Base-by-base conservation (phyloP, 2,329 filamentous ascomycete genomes). In the Fusarium veterinarium region DNA sequence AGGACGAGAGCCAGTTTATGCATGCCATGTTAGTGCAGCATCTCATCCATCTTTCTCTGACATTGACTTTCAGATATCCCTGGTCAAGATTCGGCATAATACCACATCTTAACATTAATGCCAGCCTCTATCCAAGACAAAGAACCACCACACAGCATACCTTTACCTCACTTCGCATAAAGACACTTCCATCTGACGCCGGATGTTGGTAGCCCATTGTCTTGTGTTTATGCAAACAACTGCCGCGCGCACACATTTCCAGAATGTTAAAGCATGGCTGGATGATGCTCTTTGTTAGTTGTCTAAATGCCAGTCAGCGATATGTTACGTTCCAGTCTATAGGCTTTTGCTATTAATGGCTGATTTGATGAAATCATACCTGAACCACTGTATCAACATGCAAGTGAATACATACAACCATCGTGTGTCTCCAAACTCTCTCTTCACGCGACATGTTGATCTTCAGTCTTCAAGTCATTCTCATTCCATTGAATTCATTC, bases 131-230 rank as follows among this genome's bases (percentile, higher is more conserved):
- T 35, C 17, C 59, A 62, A 64, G 57, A 69, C 70, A 70, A 42
- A 68, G 42, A 64, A 53, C 49, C 48, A 59, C 51, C 60, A 25
- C 48, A 38, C 28, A 56, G 51, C 42, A 35, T 59, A 71, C 61
- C 10, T 38, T 38, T 61, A 70, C 63, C 48, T 51, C 48, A 51
- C 59, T 60, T 46, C 52, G 71, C 71, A 74, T 73, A 52, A 60
- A 74, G 40, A 49, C 48, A 57, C 53, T 60, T 62, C 69, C 61
- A 76, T 64, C 67, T 73, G 73, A 75, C 56, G 60, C 70, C 42
- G 46, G 63, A 41, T 63, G 58, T 25, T 55, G 37, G 25, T 44
- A 48, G 60, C 35, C 49, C 60, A 51, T 45, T 45, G 42, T 63
- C 52, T 72, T 51, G 23, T 42, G 52, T 60, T 60, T 63, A 62